Conservation (phyloP, 306 rosid species). For the Prunus fruticosa region DNA sequence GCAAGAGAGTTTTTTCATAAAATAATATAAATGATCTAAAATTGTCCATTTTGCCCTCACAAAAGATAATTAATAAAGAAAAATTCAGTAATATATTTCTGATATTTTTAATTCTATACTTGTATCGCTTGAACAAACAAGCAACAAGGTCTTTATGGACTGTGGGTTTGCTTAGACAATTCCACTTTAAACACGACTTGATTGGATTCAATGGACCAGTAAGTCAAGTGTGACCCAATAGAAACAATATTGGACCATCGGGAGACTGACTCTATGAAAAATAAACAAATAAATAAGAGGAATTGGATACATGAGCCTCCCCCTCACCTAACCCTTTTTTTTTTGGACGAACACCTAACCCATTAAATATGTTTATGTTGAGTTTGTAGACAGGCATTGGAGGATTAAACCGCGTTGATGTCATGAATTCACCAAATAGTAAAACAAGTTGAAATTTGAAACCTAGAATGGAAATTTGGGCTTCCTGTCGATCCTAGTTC, state of each 20-base stretch:
- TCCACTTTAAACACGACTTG: not conserved
- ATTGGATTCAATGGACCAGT: not conserved
- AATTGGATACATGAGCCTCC: not conserved
- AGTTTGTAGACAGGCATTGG: not conserved
- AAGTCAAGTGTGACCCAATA: not conserved
- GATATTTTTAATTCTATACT: too few relatives aligned
- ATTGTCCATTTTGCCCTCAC: too few relatives aligned
- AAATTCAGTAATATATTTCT: too few relatives aligned
- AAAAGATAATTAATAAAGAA: too few relatives aligned
- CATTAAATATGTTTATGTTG: slow-evolving; percentile 2
- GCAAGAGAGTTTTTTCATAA: too few relatives aligned
- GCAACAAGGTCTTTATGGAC: not conserved
- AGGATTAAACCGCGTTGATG: slow-evolving; percentile 24
- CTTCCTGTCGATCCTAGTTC: too few relatives aligned
- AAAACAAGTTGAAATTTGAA: not conserved
- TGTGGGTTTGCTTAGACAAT: not conserved
- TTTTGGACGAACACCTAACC: not conserved
- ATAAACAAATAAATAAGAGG: too few relatives aligned
- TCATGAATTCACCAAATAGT: not conserved
- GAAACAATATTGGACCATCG: not conserved
- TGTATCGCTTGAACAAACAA: not conserved
- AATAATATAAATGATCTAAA: too few relatives aligned
- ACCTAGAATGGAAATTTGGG: not conserved
- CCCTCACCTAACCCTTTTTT: not conserved
- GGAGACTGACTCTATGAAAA: not conserved